Percentiles rank a stretch among this genome's conserved stretches.
Evolutionary conservation across 352 stramenopile genomes (phyloP).

Genomic region (Hyaloperonospora arabidopsidis): DNA sequence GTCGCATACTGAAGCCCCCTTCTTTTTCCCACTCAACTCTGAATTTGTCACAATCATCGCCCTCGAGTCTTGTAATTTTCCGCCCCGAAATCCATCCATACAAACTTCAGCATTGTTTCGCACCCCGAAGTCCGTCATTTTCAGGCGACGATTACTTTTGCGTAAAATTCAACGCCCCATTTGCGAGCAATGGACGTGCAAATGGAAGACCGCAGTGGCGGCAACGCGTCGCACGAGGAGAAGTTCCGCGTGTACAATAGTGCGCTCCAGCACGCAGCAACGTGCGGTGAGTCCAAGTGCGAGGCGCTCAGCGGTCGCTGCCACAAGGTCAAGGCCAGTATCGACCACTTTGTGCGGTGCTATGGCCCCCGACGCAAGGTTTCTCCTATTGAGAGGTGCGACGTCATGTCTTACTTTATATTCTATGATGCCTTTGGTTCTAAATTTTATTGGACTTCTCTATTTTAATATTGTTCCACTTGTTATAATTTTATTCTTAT

Average conservation of each 20-base stretch:
- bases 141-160: too few species aligned
- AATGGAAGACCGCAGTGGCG: slow-evolving; percentile 30
- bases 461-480: too few species aligned
- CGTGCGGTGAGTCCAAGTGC: slow-evolving; percentile 51
- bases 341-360: slow-evolving; percentile 83
- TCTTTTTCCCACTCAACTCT: neutral
- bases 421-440: neutral
- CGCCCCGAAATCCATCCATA: too few species aligned
- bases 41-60: too few species aligned
- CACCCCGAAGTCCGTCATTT: too few species aligned
- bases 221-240: slow-evolving; percentile 47
- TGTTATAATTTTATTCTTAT: too few species aligned
- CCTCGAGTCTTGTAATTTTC: too few species aligned
- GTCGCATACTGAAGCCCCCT: neutral
- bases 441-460: neutral
- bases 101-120: too few species aligned
- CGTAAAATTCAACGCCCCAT: too few species aligned
- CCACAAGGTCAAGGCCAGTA: slow-evolving; percentile 84
- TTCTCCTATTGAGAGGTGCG: slow-evolving; percentile 73
- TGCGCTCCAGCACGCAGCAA: slow-evolving; percentile 62
- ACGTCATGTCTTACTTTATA: neutral
- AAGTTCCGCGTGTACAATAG: slow-evolving; percentile 86
- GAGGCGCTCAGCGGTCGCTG: slow-evolving; percentile 55
- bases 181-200: slow-evolving; percentile 34
- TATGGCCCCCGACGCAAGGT: slow-evolving; percentile 62